Evolutionary conservation across 108 stramenopile genomes (phyloP), one percentile per base, ranked within the genome.

Genomic region (Asterionellopsis glacialis): DNA sequence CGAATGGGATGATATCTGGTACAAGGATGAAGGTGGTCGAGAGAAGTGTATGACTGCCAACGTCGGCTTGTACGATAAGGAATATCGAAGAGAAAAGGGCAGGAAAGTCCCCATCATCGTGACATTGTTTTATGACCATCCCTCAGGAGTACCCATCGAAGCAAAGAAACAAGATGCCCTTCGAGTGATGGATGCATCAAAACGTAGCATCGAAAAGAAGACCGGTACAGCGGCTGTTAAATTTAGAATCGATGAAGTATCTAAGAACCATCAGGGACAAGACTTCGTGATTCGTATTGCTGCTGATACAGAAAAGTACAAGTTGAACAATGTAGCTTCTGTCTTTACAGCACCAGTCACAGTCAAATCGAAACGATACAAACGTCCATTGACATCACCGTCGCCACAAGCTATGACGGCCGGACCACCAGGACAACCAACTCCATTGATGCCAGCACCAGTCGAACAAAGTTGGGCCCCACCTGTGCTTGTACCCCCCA

Each of bases 11-110:
- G n/a, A 43, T 39, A 68, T 85, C 33, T 95, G 94, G 94, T 95
- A 83, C 77, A 95, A 95, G 62, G 91, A 92, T 73, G 88, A 92
- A 69, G 94, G 94, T n/a, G 91, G 91, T 10, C 62, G 84, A 26
- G 94, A 95, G 60, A 95, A 95, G 61, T 88, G 72, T 44, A 90
- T 95, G 60, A 79, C 84, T 51, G 63, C 84, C 27, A 55, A 51
- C 53, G 84, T 82, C 22, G 65, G 70, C 1, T 71, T 91, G 11
- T 52, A 59, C 16, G 84, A 85, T 25, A 68, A 73, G 25, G 47
- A 76, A 41, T 78, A 80, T 28, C 13, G 21, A 1, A 41, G 57
- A 25, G 74, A 81, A 12, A 57, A 41, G n/a, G 41, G 56, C 9
- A 68, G 73, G 59, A 48, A 63, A 44, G 59, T 82, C 24, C 75